Evolutionary conservation across 768 basidiomycete species (phyloP), one percentile per base, ranked within the genome.

Genomic region (Boletellus emodensis): DNA sequence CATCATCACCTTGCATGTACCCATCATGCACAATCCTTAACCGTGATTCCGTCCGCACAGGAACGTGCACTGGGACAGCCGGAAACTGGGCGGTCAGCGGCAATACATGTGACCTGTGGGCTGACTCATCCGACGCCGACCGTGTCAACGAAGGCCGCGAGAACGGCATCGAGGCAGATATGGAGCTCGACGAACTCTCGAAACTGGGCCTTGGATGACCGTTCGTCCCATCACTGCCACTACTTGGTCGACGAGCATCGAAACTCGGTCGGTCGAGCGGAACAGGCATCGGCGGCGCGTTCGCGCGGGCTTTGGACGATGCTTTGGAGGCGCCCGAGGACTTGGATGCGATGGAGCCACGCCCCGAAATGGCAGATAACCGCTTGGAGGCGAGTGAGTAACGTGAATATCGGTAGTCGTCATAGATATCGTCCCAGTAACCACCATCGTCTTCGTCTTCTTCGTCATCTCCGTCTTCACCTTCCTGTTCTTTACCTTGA

Each of bases 351-450:
- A 46, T 13, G 2, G 65, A 67, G 37, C 45, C 20, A 4, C 46
- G 51, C 30, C 50, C 72, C 35, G 73, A 72, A 20, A 44, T 11
- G 3, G 1, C 18, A 0, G 58, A 59, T 30, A 57, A 50, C 20
- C 59, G 56, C 49, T 61, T 62, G 43, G 72, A 72, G 1, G 72
- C 72, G 48, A 80, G 70, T 0, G 84, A 86, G 46, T 74, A 75
- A 6, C 82, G 71, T 17, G 85, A 86, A 55, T 88, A 88, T 20
- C 84, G 76, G 61, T 90, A 90, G 53, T 87, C 80, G 63, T 90
- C 88, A 54, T 90, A 90, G 44, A 90, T 88, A 56, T 88, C 85
- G 46, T 88, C 87, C 80, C 85, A 87, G 47, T 84, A 70, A 38
- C 54, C 67, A 10, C 66, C 67, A 30, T 69, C 69, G 28, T 65